Percentiles rank a stretch among this genome's conserved stretches.
Evolutionary conservation across 106 monocot genomes (phyloP).

Genomic region (Gastrodia elata): DNA sequence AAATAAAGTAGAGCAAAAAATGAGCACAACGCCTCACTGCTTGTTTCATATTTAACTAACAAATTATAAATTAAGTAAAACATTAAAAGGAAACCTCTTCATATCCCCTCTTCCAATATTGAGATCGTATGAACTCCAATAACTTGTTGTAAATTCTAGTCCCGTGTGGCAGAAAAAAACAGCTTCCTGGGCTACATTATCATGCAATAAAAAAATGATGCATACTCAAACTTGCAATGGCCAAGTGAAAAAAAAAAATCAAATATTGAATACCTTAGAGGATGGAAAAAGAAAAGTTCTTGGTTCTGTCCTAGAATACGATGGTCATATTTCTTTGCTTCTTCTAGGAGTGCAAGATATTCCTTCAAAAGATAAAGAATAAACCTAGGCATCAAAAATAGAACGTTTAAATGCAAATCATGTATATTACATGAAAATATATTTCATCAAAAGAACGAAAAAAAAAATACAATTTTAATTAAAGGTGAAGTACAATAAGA

Average conservation of each 20-base stretch:
- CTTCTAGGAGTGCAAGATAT: constrained; percentile 60
- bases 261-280: constrained; percentile 47
- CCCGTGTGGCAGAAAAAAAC: constrained; percentile 90
- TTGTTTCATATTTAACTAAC: not conserved
- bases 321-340: constrained; percentile 97
- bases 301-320: constrained; percentile 81
- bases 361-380: constrained; percentile 42
- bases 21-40: not conserved
- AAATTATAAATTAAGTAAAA: not conserved
- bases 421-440: not conserved
- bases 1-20: constrained; percentile 9
- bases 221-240: not conserved
- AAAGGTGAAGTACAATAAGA: too few relatives aligned
- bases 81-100: constrained; percentile 60
- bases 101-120: constrained; percentile 88
- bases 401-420: not conserved
- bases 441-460: not conserved
- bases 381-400: not conserved
- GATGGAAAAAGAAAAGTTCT: constrained; percentile 98
- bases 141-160: constrained; percentile 87
- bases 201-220: constrained; percentile 8
- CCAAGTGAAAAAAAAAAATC: constrained; percentile 9
- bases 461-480: not conserved
- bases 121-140: constrained; percentile 64
- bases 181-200: constrained; percentile 81